phyloP scores from a whole-genome alignment of 345 rosid species.

The Rubroshorea leprosula region DNA sequence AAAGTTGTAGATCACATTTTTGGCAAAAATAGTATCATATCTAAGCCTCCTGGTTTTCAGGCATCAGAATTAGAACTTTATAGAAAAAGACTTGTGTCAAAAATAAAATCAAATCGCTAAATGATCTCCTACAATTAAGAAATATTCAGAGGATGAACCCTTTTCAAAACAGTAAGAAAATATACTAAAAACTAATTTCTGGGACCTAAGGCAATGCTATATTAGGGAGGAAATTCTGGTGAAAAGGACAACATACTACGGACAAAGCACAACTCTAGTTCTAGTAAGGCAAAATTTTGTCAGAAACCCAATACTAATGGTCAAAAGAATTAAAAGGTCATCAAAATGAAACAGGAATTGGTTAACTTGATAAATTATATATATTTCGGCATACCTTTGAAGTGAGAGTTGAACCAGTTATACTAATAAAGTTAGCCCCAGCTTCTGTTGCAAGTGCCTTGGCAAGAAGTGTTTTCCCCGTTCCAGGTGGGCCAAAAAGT shows the following conservation, averaged over 20 bases:
- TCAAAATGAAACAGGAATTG: neutral
- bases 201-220: neutral
- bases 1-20: neutral
- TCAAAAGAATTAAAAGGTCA: neutral
- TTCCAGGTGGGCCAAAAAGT: slow-evolving; percentile 99
- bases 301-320: neutral
- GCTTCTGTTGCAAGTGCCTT: slow-evolving; percentile 99
- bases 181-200: neutral
- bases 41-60: neutral
- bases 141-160: neutral
- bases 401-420: slow-evolving; percentile 94
- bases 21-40: neutral
- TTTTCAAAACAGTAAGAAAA: neutral
- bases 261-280: neutral
- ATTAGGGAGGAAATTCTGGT: neutral
- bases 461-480: slow-evolving; percentile 96
- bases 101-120: too few relatives aligned
- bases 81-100: too few relatives aligned
- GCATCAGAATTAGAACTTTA: neutral
- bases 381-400: slow-evolving; percentile 61
- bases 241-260: neutral
- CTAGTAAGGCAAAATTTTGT: neutral
- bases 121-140: too few relatives aligned
- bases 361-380: neutral
- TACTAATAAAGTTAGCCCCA: slow-evolving; percentile 91